Evolutionary conservation across 2,329 filamentous ascomycete species (phyloP).

Genomic region (Stagonosporopsis cucurbitacearum): DNA sequence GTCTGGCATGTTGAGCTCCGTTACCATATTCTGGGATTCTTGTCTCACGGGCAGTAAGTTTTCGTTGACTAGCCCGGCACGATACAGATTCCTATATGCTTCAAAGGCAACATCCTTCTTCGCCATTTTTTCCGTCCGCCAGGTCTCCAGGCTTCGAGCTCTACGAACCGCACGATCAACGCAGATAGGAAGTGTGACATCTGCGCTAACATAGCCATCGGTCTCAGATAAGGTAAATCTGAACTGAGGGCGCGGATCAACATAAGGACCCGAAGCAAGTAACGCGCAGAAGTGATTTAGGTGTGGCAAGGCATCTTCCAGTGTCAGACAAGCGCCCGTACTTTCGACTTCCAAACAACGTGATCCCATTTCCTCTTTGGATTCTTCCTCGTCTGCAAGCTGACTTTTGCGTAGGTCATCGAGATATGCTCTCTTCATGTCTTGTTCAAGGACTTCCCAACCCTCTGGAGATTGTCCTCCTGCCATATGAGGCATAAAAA

Average conservation of each 20-base stretch:
- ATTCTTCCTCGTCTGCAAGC: conserved; percentile 53
- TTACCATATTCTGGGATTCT: conserved; percentile 25
- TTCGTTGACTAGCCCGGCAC: conserved; percentile 75
- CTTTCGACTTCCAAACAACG: conserved; percentile 29
- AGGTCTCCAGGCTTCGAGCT: conserved; percentile 60
- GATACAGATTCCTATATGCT: conserved; percentile 74
- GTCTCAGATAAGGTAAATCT: conserved; percentile 54
- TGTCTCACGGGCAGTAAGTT: conserved; percentile 71
- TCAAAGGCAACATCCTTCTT: conserved; percentile 83
- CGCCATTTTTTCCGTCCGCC: conserved; percentile 75
- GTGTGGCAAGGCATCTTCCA: conserved; percentile 76
- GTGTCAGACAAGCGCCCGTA: conserved; percentile 68
- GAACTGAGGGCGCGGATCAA: conserved; percentile 73
- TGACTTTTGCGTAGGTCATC: conserved; percentile 64
- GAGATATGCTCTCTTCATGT: conserved; percentile 75
- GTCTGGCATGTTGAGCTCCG: conserved; percentile 36
- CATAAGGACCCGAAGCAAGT: conserved; percentile 64
- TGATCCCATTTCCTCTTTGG: conserved; percentile 56
- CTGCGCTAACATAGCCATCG: conserved; percentile 56
- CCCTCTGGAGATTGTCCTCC: conserved; percentile 48
- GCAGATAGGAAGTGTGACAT: conserved; percentile 73
- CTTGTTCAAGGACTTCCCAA: conserved; percentile 72
- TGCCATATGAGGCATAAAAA: conserved; percentile 54
- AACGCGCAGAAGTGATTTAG: conserved; percentile 80
- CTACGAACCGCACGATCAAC: conserved; percentile 68